These are phyloP conservation scores for Pelargonium myrrhifolium DNA, from an alignment of 441 rosid genomes.

Conservation along the genomic window DNA sequence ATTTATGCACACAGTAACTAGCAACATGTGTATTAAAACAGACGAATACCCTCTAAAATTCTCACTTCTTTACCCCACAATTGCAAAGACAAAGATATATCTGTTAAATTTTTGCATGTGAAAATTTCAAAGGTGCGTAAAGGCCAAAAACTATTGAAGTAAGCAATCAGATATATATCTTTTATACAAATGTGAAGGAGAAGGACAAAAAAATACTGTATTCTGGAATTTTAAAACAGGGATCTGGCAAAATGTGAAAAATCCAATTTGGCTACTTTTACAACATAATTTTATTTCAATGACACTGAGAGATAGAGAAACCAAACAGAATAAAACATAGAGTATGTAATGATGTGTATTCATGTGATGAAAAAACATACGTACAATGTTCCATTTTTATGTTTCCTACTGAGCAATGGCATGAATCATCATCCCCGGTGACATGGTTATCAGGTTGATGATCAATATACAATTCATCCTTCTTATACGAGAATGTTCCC, in stretches of 20 bases:
- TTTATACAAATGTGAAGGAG: too few relatives aligned
- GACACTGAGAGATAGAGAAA: not conserved
- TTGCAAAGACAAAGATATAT: too few relatives aligned
- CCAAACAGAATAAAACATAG: not conserved
- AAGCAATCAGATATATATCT: too few relatives aligned
- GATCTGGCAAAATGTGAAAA: too few relatives aligned
- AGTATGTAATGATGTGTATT: not conserved
- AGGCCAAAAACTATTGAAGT: too few relatives aligned
- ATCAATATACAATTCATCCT: slow-evolving; percentile 48
- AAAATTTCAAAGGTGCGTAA: too few relatives aligned
- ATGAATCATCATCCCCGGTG: slow-evolving; percentile 29
- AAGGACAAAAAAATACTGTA: too few relatives aligned
- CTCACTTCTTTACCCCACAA: too few relatives aligned
- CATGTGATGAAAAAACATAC: slow-evolving; percentile 11
- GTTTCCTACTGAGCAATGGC: slow-evolving; percentile 29
- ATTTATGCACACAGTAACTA: not conserved
- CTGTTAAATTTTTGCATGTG: too few relatives aligned
- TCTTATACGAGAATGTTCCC: slow-evolving; percentile 68
- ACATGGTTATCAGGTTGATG: slow-evolving; percentile 24
- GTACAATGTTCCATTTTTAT: slow-evolving; percentile 39
- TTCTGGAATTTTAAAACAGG: not conserved
- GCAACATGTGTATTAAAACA: not conserved
- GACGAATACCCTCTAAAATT: too few relatives aligned
- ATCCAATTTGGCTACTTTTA: too few relatives aligned
- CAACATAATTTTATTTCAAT: not conserved